Percentiles rank a stretch among this genome's conserved stretches.
phyloP scores from a whole-genome alignment of 1,284 basidiomycete species.

The Puccinia coronata region DNA sequence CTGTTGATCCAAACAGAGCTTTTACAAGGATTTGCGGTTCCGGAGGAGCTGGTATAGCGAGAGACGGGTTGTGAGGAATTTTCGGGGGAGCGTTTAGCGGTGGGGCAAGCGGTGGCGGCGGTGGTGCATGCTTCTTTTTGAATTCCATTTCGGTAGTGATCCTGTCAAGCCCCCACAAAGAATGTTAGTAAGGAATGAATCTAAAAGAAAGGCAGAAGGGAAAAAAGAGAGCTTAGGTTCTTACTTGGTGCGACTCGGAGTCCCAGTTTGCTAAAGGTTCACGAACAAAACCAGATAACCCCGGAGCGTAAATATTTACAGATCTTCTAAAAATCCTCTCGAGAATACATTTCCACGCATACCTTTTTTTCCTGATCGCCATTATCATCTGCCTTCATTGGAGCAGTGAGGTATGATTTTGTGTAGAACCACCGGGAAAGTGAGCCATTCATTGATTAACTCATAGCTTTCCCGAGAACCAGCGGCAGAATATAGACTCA shows the following conservation, averaged over 20 bases:
- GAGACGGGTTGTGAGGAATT: slow-evolving; percentile 52
- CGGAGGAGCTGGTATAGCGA: slow-evolving; percentile 60
- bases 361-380: neutral
- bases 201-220: no score
- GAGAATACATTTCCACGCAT: neutral
- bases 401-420: no score
- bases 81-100: slow-evolving; percentile 50
- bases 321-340: neutral
- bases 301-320: neutral
- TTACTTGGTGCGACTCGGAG: neutral
- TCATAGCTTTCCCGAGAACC: no score
- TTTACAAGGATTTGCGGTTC: slow-evolving; percentile 44
- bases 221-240: neutral
- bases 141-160: slow-evolving; percentile 32
- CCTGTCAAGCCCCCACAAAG: neutral
- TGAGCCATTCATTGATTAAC: no score
- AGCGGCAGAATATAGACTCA: no score
- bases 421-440: no score
- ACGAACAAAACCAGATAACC: neutral
- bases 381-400: neutral
- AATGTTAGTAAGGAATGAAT: slow-evolving; percentile 50
- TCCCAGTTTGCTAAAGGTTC: neutral
- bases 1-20: neutral
- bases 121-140: slow-evolving; percentile 12
- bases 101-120: slow-evolving; percentile 54